Percentiles rank a stretch among this genome's conserved stretches.
phyloP scores from a whole-genome alignment of 1,284 basidiomycete genomes.

The Ustilago crameri region DNA sequence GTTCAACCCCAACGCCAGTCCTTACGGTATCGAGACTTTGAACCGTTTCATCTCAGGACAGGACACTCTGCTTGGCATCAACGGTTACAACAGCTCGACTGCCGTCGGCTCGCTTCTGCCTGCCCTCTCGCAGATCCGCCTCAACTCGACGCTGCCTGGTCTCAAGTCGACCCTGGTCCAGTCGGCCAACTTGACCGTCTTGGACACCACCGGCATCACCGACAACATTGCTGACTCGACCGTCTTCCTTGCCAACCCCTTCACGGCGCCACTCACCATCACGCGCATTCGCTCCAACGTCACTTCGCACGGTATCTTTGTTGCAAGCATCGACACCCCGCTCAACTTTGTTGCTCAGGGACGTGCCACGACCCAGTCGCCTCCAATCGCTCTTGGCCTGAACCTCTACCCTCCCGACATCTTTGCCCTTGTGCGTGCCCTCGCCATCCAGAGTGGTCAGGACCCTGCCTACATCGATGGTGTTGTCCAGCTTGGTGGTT shows the following conservation, averaged over 20 bases:
- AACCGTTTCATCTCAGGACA: constrained; percentile 76
- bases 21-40: constrained; percentile 76
- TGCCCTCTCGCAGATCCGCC: constrained; percentile 76
- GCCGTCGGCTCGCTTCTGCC: constrained; percentile 74
- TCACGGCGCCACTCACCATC: constrained; percentile 75
- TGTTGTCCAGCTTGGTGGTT: constrained; percentile 78
- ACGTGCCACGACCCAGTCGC: constrained; percentile 74
- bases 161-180: constrained; percentile 74
- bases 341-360: constrained; percentile 74
- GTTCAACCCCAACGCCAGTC: constrained; percentile 74
- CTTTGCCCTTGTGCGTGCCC: constrained; percentile 77
- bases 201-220: constrained; percentile 75
- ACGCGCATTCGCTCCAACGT: constrained; percentile 77
- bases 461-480: constrained; percentile 76
- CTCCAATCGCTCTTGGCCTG: constrained; percentile 75
- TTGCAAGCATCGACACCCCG: constrained; percentile 76
- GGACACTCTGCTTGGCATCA: constrained; percentile 64
- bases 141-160: constrained; percentile 76
- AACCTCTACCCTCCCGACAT: constrained; percentile 79
- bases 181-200: constrained; percentile 74
- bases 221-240: constrained; percentile 78
- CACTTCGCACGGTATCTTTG: constrained; percentile 75
- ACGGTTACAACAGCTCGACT: constrained; percentile 76
- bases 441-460: constrained; percentile 77
- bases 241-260: constrained; percentile 78